These are phyloP conservation scores for Pyrenopolyporus hunteri DNA, from an alignment of 495 filamentous ascomycete genomes.

Conservation along the genomic window DNA sequence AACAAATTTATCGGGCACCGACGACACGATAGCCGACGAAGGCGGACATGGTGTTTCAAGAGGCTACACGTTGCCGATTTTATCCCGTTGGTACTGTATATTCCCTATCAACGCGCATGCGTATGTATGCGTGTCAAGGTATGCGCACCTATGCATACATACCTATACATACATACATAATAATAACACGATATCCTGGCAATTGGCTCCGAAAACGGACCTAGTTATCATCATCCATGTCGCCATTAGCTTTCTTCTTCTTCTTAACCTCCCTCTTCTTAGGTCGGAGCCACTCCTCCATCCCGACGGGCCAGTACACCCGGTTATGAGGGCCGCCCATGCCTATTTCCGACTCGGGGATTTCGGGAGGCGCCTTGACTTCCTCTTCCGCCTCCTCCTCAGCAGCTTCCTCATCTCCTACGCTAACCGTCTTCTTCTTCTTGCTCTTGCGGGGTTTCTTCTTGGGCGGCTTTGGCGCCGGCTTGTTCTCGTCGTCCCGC, in stretches of 20 bases:
- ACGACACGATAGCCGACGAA: neutral
- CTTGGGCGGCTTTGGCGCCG: constrained; percentile 55
- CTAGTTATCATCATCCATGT: constrained; percentile 22
- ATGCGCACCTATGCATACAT: neutral
- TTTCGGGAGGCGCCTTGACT: constrained; percentile 43
- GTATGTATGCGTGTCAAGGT: neutral
- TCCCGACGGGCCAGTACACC: constrained; percentile 90
- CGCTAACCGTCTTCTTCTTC: constrained; percentile 11
- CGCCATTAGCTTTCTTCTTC: constrained; percentile 47
- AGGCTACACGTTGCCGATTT: constrained; percentile 6
- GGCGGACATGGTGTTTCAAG: neutral
- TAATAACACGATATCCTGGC: neutral
- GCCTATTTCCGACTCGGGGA: constrained; percentile 73
- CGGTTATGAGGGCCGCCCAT: constrained; percentile 89
- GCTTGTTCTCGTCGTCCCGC: constrained; percentile 78
- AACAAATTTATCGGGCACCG: neutral
- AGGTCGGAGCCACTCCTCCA: constrained; percentile 89
- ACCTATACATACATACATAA: neutral
- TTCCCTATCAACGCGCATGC: too few species aligned
- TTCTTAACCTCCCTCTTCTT: constrained; percentile 72
- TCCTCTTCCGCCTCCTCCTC: constrained; percentile 52
- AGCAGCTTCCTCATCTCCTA: constrained; percentile 28
- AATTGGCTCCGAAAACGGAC: neutral
- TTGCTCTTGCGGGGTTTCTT: constrained; percentile 50
- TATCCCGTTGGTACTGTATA: constrained; percentile 7